Evolutionary conservation across 2,329 filamentous ascomycete species (phyloP), one percentile per base, ranked within the genome.

Genomic region (Neonectria punicea): DNA sequence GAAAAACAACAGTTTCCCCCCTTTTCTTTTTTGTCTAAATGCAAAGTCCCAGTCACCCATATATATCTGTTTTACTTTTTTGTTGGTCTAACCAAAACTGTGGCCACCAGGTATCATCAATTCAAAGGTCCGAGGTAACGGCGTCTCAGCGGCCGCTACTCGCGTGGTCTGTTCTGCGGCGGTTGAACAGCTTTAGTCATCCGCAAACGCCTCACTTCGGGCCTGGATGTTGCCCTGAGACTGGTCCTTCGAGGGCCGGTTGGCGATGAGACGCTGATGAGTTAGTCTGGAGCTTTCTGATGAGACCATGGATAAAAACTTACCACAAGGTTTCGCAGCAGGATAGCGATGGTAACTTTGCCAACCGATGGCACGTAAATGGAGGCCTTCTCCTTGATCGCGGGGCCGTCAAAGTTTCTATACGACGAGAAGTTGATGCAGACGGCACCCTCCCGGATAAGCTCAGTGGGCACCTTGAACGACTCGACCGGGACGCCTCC

Each of bases 371-470:
- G 96, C 18, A 98, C 94, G 74, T 98, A 99, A 74, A 99, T 97
- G 5, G 93, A 94, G 2, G 96, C 96, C 83, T 94, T 97, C 79
- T 98, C 92, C 82, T 97, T 98, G 71, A 98, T 90, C 53, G 92
- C 92, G 0, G 92, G 90, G 1, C 86, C 86, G 66, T 91, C 90
- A 80, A 98, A 98, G 82, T 99, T 98, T 84, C 94, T 93, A 80
- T 92, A 93, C 56, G 93, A 97, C 8, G 94, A 97, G 79, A 99
- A 98, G 82, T 99, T 99, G 83, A 99, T 94, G 85, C 96, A 99
- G n/a, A 97, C 93, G 32, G 93, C 94, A 53, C 96, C 96, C 61
- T 97, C 93, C 51, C 93, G 89, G 74, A 99, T 85, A 67, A 96
- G 83, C 56, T 93, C 88, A 4, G 91, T 92, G 6, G 94, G 93